A percentile compares a stretch with the other conserved stretches of the same genome.
These are phyloP conservation scores for Paramecium octaurelia DNA, from an alignment of 73 alveolate genomes.

Conservation along the genomic window DNA sequence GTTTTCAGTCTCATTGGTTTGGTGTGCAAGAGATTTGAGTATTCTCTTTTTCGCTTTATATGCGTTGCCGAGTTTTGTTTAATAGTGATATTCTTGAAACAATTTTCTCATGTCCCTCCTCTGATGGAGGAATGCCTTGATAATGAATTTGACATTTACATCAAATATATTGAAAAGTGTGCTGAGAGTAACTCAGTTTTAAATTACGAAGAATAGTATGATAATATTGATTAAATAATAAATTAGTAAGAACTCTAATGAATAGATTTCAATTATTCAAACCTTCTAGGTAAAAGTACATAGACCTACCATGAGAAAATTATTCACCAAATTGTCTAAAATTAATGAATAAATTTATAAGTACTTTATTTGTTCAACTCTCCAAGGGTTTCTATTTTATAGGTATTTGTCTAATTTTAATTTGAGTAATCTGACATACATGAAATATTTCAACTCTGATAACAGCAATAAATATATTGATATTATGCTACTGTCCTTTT, in stretches of 20 bases:
- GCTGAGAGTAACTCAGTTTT: background rate
- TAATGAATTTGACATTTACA: background rate
- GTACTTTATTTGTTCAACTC: background rate
- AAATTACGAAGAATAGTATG: background rate
- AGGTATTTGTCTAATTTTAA: background rate
- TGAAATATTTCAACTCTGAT: background rate
- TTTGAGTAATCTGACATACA: background rate
- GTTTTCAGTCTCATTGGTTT: background rate
- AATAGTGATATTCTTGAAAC: background rate
- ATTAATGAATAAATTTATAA: background rate
- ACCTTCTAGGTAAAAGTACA: background rate
- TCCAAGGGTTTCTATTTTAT: background rate
- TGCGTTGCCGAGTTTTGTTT: background rate
- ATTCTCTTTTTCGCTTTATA: background rate
- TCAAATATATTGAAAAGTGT: background rate
- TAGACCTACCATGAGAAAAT: background rate
- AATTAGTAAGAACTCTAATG: background rate
- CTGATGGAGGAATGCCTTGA: background rate
- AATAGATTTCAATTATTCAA: background rate
- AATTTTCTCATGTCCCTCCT: background rate
- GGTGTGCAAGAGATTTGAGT: background rate
- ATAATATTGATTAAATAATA: background rate
- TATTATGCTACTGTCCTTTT: background rate
- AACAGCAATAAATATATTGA: background rate
- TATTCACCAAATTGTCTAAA: background rate